These are phyloP conservation scores for Linaria vulgaris DNA, from an alignment of 257 asterid species.

Conservation along the genomic window DNA sequence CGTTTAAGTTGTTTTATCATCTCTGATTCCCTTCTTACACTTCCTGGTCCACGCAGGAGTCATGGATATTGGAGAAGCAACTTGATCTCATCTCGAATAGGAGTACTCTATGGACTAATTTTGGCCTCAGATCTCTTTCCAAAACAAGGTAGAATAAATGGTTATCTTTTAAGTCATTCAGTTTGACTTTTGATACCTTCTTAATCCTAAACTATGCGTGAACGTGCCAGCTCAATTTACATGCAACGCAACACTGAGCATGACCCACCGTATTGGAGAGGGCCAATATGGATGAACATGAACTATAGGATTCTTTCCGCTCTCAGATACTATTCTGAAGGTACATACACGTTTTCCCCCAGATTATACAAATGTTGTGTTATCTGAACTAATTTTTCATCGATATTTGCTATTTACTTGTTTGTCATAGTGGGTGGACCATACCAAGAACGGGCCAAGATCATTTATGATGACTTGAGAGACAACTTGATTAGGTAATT, in stretches of 20 bases:
- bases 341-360: constrained; percentile 30
- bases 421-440: constrained; percentile 78
- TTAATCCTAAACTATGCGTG: neutral
- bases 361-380: neutral
- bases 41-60: constrained; percentile 44
- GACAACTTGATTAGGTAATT: constrained; percentile 73
- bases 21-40: constrained; percentile 13
- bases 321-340: constrained; percentile 77
- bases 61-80: constrained; percentile 79
- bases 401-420: constrained; percentile 10
- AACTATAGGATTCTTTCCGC: constrained; percentile 90
- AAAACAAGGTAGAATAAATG: constrained; percentile 67
- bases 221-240: constrained; percentile 65
- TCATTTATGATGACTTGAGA: constrained; percentile 71
- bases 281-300: constrained; percentile 98
- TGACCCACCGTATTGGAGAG: constrained; percentile 98
- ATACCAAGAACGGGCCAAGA: constrained; percentile 65
- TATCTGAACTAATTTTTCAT: neutral
- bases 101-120: constrained; percentile 81
- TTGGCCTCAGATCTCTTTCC: constrained; percentile 88
- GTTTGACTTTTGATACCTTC: neutral
- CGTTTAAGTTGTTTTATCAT: constrained; percentile 8
- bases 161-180: neutral
- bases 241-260: constrained; percentile 97
- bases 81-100: constrained; percentile 81